phyloP scores from a whole-genome alignment of 805 yeast species.

The Starmerella bacillaris region DNA sequence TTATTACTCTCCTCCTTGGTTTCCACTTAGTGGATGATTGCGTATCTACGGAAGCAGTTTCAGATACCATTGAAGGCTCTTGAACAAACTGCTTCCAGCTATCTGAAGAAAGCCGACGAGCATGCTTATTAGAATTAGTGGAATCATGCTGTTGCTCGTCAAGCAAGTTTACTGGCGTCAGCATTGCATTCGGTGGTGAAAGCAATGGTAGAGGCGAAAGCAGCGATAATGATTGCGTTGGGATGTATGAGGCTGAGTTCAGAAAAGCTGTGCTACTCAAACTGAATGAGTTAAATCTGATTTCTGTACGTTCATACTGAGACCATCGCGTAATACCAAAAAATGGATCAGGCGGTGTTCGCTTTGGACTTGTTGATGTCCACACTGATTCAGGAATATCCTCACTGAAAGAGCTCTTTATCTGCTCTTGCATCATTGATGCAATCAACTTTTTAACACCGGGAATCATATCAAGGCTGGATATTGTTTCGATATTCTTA shows the following conservation, averaged over 20 bases:
- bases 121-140: not conserved
- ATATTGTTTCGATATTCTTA: constrained; percentile 16
- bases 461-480: constrained; percentile 22
- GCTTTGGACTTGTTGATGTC: constrained; percentile 15
- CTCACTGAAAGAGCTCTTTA: constrained; percentile 20
- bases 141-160: not conserved
- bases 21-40: not conserved
- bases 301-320: constrained; percentile 1
- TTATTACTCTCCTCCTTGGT: not conserved
- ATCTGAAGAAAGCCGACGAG: not conserved
- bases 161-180: not conserved
- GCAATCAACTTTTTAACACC: constrained; percentile 18
- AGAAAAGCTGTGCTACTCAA: not conserved
- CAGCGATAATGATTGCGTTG: not conserved
- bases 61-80: not conserved
- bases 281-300: not conserved
- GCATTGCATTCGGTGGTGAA: not conserved
- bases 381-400: constrained; percentile 23
- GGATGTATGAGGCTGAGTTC: not conserved
- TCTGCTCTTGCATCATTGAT: constrained; percentile 14
- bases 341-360: constrained; percentile 15
- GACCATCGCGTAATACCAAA: constrained; percentile 17
- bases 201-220: not conserved
- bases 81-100: not conserved
- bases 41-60: not conserved